Percentiles rank a stretch among this genome's conserved stretches.
phyloP scores from a whole-genome alignment of 108 stramenopile genomes.

The Phaeodactylum tricornutum region DNA sequence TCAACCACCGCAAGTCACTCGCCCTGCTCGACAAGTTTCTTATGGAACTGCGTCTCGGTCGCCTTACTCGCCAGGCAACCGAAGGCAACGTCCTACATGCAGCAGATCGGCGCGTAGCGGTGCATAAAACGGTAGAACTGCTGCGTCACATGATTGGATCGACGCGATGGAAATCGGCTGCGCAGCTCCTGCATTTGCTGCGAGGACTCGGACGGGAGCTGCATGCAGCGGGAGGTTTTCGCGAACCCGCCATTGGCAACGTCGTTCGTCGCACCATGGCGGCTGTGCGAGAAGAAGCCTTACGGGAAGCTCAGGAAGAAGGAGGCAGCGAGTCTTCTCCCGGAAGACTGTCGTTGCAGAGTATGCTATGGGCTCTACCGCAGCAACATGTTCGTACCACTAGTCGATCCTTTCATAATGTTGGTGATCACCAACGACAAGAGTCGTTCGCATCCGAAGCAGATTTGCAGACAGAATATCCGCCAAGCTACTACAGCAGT shows the following conservation, averaged over 20 bases:
- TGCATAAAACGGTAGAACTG: constrained; percentile 64
- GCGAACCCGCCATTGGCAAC: constrained; percentile 79
- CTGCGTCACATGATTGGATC: constrained; percentile 64
- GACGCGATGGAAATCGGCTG: constrained; percentile 74
- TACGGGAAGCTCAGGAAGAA: constrained; percentile 15
- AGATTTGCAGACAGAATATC: constrained; percentile 23
- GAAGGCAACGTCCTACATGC: constrained; percentile 3
- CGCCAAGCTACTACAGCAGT: constrained; percentile 36
- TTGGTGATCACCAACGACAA: constrained; percentile 8
- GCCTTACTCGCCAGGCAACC: constrained; percentile 17
- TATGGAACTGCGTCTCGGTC: constrained; percentile 62
- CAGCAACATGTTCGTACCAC: constrained; percentile 40
- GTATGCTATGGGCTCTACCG: constrained; percentile 82
- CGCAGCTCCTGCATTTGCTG: constrained; percentile 54
- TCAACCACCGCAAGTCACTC: constrained; percentile 43
- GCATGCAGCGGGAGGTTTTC: constrained; percentile 64
- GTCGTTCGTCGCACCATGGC: constrained; percentile 73
- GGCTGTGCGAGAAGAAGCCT: constrained; percentile 68
- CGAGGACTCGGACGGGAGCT: constrained; percentile 65
- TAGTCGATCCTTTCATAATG: constrained; percentile 1
- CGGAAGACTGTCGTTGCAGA: constrained; percentile 52
- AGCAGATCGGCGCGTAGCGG: constrained; percentile 43
- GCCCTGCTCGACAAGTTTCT: constrained; percentile 65
- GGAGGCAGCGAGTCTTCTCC: constrained; percentile 11
- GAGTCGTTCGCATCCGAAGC: constrained; percentile 15